A percentile compares a stretch with the other conserved stretches of the same genome.
phyloP scores from a whole-genome alignment of 2,329 filamentous ascomycete species.

The Fusarium brachygibbosum region DNA sequence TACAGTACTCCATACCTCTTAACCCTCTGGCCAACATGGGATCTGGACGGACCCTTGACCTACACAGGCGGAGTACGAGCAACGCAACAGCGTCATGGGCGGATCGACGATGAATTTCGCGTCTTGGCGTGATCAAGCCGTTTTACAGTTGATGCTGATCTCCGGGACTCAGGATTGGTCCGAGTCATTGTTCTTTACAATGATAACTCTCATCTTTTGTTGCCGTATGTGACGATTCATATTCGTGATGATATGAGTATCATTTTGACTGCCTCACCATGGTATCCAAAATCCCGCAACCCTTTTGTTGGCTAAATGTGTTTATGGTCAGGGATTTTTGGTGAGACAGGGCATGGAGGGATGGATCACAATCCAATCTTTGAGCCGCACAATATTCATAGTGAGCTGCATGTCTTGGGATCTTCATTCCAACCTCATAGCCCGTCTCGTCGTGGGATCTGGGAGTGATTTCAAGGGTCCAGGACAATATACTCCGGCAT shows the following conservation, averaged over 20 bases:
- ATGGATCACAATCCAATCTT: slow-evolving; percentile 19
- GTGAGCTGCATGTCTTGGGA: slow-evolving; percentile 12
- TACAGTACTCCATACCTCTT: slow-evolving; percentile 29
- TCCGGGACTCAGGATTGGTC: slow-evolving; percentile 30
- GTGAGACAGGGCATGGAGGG: slow-evolving; percentile 6
- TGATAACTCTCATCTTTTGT: neutral
- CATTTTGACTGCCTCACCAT: slow-evolving; percentile 3
- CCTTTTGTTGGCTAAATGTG: neutral
- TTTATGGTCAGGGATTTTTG: slow-evolving; percentile 5
- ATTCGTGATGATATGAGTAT: slow-evolving; percentile 4
- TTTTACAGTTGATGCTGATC: slow-evolving; percentile 19
- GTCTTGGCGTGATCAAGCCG: slow-evolving; percentile 35
- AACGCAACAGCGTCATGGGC: slow-evolving; percentile 37
- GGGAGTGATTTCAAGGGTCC: slow-evolving; percentile 5
- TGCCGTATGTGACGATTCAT: slow-evolving; percentile 6
- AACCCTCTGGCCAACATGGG: slow-evolving; percentile 32
- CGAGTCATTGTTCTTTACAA: neutral
- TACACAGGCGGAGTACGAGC: slow-evolving; percentile 29
- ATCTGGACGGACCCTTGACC: slow-evolving; percentile 34
- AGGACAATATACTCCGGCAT: neutral
- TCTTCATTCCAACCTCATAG: slow-evolving; percentile 30
- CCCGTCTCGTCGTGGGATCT: neutral
- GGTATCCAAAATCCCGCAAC: slow-evolving; percentile 38
- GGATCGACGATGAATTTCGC: slow-evolving; percentile 39
- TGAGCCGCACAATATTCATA: neutral